Conservation (phyloP, 2,329 filamentous ascomycete genomes). For the Nemania sp. region DNA sequence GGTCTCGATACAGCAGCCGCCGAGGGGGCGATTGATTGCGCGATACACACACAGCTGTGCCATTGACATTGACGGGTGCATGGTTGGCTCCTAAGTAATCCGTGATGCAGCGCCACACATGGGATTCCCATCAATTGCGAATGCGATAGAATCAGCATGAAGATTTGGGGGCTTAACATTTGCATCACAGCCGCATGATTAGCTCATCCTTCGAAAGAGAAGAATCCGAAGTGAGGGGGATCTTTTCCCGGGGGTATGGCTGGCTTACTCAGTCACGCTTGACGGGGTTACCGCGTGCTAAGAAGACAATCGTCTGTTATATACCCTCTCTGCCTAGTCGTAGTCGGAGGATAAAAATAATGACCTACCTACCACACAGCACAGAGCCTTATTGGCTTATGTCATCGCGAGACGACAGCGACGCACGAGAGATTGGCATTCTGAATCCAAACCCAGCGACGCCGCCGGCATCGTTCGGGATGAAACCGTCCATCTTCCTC, state of each 20-base stretch:
- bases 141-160: not conserved
- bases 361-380: not conserved
- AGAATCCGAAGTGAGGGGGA: not conserved
- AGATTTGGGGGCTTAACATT: constrained; percentile 5
- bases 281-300: constrained; percentile 12
- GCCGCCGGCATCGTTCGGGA: not conserved
- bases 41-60: no score
- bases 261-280: not conserved
- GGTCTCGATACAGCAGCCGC: no score
- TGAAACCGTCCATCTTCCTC: constrained; percentile 1
- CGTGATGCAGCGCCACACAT: constrained; percentile 17
- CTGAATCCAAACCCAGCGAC: not conserved
- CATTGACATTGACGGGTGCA: not conserved
- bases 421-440: not conserved
- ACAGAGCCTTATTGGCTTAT: constrained; percentile 6
- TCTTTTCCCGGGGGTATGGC: not conserved
- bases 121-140: constrained; percentile 4
- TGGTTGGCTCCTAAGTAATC: not conserved
- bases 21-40: no score
- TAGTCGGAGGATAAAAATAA: not conserved
- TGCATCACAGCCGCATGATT: constrained; percentile 23
- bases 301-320: not conserved
- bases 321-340: not conserved
- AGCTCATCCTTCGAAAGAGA: constrained; percentile 18
- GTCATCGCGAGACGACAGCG: not conserved